Base-by-base conservation (phyloP, 2,329 filamentous ascomycete species). In the Xylariaceae sp. region DNA sequence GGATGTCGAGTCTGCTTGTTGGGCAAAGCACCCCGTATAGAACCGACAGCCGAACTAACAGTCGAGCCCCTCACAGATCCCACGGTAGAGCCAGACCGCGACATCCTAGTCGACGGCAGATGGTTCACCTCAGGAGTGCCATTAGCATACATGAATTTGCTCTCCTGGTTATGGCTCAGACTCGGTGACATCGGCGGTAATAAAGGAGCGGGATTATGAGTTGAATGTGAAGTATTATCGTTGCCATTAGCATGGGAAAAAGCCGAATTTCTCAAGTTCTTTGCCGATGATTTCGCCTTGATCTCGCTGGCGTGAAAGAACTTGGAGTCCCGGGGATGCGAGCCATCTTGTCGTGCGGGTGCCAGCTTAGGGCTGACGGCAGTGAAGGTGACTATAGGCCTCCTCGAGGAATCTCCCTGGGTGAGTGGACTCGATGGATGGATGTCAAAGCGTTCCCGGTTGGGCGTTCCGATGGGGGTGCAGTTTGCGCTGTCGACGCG, bases 271-370 rank as follows among this genome's bases (percentile, higher is more conserved):
- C 80, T 78, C 18, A 79, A 67, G 9, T 70, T 61, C 39, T 80
- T 78, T 17, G 79, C 74, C 52, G 68, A 58, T 17, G 35, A 53
- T 30, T 69, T 65, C 18, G 78, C 74, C 66, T 83, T 87, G 45
- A 82, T 88, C 66, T 96, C 90, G 72, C 87, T 90, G 34, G 92
- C 94, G 72, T 95, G 92, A 73, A 99, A 97, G 80, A 97, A 97
- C 76, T 91, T 93, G 56, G 87, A 76, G 55, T 83, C 81, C 17
- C 69, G 66, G 61, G 60, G 37, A 55, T 59, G 56, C 39, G 67
- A 57, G 9, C 50, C 52, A 23, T 73, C 67, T 68, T 73, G 66
- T 60, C 66, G 71, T 50, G 65, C 60, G 56, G 67, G 61, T 18
- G 57, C 64, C 15, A 68, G 67, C 6, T 78, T 74, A 39, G 73